Conservation (phyloP, 2,329 filamentous ascomycete genomes). For the Coniella lustricola region DNA sequence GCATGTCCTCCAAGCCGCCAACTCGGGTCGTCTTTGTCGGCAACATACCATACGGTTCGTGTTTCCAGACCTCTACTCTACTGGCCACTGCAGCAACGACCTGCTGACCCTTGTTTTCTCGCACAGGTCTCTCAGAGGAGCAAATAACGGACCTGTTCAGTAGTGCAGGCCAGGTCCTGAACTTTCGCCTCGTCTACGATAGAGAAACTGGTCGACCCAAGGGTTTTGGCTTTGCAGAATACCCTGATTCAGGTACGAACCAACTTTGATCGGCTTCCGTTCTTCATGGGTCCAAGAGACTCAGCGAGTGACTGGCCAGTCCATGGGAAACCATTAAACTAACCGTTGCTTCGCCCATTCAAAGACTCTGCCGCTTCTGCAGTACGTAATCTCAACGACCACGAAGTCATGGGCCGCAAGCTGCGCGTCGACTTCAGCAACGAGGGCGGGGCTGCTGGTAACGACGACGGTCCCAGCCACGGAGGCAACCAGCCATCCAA, state of each 20-base stretch:
- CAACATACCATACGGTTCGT: slow-evolving; percentile 73
- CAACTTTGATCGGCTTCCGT: background rate
- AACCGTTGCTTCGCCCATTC: slow-evolving; percentile 3
- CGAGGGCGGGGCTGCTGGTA: slow-evolving; percentile 55
- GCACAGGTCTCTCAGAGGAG: slow-evolving; percentile 85
- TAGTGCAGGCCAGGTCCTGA: slow-evolving; percentile 81
- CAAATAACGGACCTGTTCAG: slow-evolving; percentile 92
- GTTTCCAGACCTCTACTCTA: slow-evolving; percentile 18
- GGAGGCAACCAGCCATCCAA: slow-evolving; percentile 5
- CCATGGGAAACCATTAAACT: slow-evolving; percentile 7
- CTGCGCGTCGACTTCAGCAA: slow-evolving; percentile 94
- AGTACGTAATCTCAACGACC: slow-evolving; percentile 90
- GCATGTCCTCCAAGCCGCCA: slow-evolving; percentile 66
- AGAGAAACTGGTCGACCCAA: slow-evolving; percentile 91
- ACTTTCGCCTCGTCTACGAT: slow-evolving; percentile 91
- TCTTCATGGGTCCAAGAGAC: no score
- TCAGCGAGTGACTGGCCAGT: slow-evolving; percentile 3
- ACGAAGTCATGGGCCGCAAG: slow-evolving; percentile 91
- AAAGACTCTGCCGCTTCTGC: slow-evolving; percentile 78
- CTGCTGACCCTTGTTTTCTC: slow-evolving; percentile 3
- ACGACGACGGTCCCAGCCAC: slow-evolving; percentile 11
- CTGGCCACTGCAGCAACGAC: background rate
- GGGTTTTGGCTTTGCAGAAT: slow-evolving; percentile 95
- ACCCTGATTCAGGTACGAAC: slow-evolving; percentile 71
- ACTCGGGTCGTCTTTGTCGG: slow-evolving; percentile 79